These are phyloP conservation scores for Aspergillus funiculosus DNA, from an alignment of 495 filamentous ascomycete species.

Conservation along the genomic window DNA sequence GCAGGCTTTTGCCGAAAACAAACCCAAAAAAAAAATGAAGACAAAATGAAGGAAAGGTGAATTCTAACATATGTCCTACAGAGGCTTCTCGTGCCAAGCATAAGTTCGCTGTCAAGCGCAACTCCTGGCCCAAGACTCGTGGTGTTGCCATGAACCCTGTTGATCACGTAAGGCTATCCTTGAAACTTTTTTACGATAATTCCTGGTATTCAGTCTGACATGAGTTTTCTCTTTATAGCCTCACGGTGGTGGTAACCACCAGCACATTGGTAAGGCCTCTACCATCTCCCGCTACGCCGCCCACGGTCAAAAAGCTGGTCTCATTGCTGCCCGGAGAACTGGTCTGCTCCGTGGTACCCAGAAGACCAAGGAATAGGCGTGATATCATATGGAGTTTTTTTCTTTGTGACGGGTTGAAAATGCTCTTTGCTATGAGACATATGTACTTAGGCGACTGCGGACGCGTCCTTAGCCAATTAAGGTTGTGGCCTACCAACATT, in stretches of 20 bases:
- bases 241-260: conserved; percentile 99
- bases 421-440: conserved; percentile 47
- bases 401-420: conserved; percentile 48
- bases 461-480: conserved; percentile 45
- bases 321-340: conserved; percentile 97
- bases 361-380: conserved; percentile 84
- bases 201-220: conserved; percentile 25
- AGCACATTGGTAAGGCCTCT: conserved; percentile 99
- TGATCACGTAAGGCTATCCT: conserved; percentile 69
- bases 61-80: conserved; percentile 17
- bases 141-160: conserved; percentile 99
- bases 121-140: conserved; percentile 99
- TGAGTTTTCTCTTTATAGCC: conserved; percentile 47
- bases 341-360: conserved; percentile 99
- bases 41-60: background rate
- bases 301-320: conserved; percentile 99
- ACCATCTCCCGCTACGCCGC: conserved; percentile 97
- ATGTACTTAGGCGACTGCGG: conserved; percentile 49
- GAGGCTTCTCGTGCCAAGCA: conserved; percentile 97
- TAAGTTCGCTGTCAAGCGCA: conserved; percentile 99
- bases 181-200: background rate
- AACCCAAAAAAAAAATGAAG: no score
- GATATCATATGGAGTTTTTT: conserved; percentile 40
- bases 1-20: background rate
- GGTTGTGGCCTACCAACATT: conserved; percentile 42